Evolutionary conservation across 345 rosid species (phyloP).

Genomic region (Dimocarpus longan): DNA sequence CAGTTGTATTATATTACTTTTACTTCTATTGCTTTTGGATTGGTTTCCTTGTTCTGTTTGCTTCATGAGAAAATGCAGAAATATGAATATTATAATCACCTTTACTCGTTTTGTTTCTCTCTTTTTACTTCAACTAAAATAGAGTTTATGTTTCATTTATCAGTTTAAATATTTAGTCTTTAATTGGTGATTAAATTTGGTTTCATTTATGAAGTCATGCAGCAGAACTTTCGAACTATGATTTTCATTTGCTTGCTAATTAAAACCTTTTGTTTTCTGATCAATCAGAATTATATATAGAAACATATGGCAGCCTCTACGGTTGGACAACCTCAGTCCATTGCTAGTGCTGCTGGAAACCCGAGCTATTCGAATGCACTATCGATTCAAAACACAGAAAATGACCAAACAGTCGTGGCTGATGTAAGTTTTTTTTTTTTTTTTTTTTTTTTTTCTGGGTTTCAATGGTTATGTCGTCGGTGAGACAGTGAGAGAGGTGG

Average conservation of each 20-base stretch:
- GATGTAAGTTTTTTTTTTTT: slow-evolving; percentile 57
- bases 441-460: too few relatives aligned
- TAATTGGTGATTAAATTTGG: not conserved
- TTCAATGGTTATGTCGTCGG: too few relatives aligned
- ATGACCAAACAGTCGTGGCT: slow-evolving; percentile 70
- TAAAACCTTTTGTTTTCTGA: not conserved
- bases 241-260: not conserved
- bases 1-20: not conserved
- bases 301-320: slow-evolving; percentile 40
- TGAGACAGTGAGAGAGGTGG: too few relatives aligned
- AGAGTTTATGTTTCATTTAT: not conserved
- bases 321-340: slow-evolving; percentile 72
- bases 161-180: not conserved
- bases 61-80: not conserved
- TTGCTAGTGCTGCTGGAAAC: slow-evolving; percentile 66
- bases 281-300: not conserved
- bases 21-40: not conserved
- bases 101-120: not conserved
- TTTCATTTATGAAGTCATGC: too few relatives aligned
- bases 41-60: not conserved
- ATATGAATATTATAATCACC: too few relatives aligned
- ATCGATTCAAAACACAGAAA: slow-evolving; percentile 51
- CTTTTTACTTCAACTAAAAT: not conserved
- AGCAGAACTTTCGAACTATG: not conserved
- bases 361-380: slow-evolving; percentile 68